Evolutionary conservation across 257 asterid genomes (phyloP).

Genomic region (Plantago elongata): DNA sequence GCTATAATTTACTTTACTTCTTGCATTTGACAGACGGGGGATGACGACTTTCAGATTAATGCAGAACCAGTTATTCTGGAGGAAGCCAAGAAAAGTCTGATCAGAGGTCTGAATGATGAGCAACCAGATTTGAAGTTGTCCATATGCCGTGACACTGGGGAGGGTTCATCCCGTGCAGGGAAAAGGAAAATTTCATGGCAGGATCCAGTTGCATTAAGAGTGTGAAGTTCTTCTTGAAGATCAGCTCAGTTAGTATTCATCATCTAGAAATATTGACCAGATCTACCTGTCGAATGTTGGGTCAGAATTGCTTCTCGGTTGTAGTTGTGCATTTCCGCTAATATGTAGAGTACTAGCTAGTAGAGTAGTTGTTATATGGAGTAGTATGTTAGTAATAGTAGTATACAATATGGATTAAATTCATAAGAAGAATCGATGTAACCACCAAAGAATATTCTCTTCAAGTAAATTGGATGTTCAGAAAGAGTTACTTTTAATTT

Average conservation of each 20-base stretch:
- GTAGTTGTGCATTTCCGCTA: neutral
- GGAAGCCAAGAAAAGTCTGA: slow-evolving; percentile 38
- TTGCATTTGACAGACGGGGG: slow-evolving; percentile 47
- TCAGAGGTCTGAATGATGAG: slow-evolving; percentile 49
- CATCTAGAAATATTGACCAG: neutral
- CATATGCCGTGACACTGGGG: slow-evolving; percentile 60
- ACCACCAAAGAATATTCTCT: neutral
- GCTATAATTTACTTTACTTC: neutral
- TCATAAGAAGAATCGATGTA: neutral
- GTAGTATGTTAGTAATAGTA: neutral
- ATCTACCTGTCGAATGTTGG: neutral
- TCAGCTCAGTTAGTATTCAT: neutral
- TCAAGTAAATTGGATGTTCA: neutral
- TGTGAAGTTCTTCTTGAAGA: slow-evolving; percentile 31
- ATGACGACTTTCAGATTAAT: slow-evolving; percentile 49
- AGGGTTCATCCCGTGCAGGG: slow-evolving; percentile 58
- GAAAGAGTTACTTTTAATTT: neutral
- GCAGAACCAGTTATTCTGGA: slow-evolving; percentile 35
- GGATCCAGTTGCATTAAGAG: slow-evolving; percentile 83
- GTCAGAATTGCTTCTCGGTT: neutral
- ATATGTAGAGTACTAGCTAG: too few species aligned
- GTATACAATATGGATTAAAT: neutral
- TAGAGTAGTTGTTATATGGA: neutral
- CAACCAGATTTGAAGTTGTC: slow-evolving; percentile 55
- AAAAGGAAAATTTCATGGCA: slow-evolving; percentile 85